Percentiles rank a stretch among this genome's conserved stretches.
Evolutionary conservation across 2,329 filamentous ascomycete genomes (phyloP).

Genomic region (Sodiomyces alkalinus): DNA sequence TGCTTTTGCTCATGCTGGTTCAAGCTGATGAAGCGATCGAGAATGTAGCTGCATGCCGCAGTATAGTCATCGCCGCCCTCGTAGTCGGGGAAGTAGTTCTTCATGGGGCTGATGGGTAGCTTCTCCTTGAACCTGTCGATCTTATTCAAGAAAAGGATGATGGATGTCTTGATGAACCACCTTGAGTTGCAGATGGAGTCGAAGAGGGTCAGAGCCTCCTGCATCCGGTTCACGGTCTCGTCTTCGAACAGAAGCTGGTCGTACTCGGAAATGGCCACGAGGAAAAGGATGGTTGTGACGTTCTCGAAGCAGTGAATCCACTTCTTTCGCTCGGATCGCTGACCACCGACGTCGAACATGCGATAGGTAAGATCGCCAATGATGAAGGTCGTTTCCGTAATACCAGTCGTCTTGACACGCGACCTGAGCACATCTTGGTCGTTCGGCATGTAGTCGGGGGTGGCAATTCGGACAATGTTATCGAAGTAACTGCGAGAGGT

Average conservation of each 20-base stretch:
- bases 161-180: conserved; percentile 83
- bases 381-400: conserved; percentile 91
- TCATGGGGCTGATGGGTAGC: conserved; percentile 67
- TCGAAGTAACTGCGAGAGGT: conserved; percentile 67
- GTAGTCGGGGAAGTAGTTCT: conserved; percentile 80
- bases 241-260: conserved; percentile 93
- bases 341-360: conserved; percentile 95
- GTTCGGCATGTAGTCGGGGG: conserved; percentile 85
- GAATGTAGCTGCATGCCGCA: conserved; percentile 93
- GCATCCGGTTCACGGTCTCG: conserved; percentile 91
- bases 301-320: conserved; percentile 99
- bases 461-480: conserved; percentile 79
- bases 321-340: conserved; percentile 94
- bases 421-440: conserved; percentile 91
- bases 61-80: conserved; percentile 94
- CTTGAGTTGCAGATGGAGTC: conserved; percentile 79
- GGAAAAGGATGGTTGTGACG: conserved; percentile 89
- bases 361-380: conserved; percentile 89
- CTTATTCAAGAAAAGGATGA: conserved; percentile 83
- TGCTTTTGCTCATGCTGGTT: conserved; percentile 99
- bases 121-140: conserved; percentile 84
- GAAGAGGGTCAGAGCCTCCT: conserved; percentile 74
- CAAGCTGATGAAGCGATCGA: conserved; percentile 94
- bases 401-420: conserved; percentile 95
- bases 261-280: conserved; percentile 94